phyloP scores from a whole-genome alignment of 2,329 filamentous ascomycete genomes.

The Aureobasidium leucospermi region DNA sequence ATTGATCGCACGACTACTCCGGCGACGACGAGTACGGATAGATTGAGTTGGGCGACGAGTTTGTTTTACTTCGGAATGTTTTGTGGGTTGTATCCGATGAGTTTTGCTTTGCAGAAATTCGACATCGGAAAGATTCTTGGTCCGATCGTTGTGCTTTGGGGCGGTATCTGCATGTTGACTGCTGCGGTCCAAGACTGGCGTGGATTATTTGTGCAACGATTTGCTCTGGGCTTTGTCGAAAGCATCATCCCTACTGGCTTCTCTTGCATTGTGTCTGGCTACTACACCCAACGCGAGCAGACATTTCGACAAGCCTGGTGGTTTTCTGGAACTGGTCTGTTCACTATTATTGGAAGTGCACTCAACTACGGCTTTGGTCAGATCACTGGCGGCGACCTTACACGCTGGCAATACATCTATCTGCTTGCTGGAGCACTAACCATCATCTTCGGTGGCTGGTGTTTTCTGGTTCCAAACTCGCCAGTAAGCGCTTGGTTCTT shows the following conservation, averaged over 20 bases:
- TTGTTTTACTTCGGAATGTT: conserved; percentile 78
- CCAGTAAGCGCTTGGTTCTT: conserved; percentile 30
- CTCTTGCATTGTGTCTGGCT: conserved; percentile 43
- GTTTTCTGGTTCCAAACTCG: conserved; percentile 29
- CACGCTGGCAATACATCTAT: conserved; percentile 28
- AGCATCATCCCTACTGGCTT: conserved; percentile 50
- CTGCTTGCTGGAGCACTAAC: conserved; percentile 27
- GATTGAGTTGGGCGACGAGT: conserved; percentile 69
- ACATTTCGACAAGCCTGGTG: conserved; percentile 25
- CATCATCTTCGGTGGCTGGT: conserved; percentile 24
- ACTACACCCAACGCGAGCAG: conserved; percentile 36
- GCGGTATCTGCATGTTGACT: conserved; percentile 59
- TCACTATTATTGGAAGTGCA: conserved; percentile 22
- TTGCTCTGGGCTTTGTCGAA: conserved; percentile 52
- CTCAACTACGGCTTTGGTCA: conserved; percentile 27
- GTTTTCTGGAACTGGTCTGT: conserved; percentile 24
- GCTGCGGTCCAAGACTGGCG: conserved; percentile 57
- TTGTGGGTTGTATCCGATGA: conserved; percentile 65
- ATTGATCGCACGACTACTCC: conserved; percentile 45
- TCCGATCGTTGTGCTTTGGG: conserved; percentile 57
- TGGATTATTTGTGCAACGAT: conserved; percentile 52
- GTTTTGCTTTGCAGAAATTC: conserved; percentile 62
- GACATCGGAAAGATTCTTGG: conserved; percentile 58
- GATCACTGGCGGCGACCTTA: conserved; percentile 34
- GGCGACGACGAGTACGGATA: conserved; percentile 55